These are phyloP conservation scores for Suillus variegatus DNA, from an alignment of 768 basidiomycete species.

Conservation along the genomic window DNA sequence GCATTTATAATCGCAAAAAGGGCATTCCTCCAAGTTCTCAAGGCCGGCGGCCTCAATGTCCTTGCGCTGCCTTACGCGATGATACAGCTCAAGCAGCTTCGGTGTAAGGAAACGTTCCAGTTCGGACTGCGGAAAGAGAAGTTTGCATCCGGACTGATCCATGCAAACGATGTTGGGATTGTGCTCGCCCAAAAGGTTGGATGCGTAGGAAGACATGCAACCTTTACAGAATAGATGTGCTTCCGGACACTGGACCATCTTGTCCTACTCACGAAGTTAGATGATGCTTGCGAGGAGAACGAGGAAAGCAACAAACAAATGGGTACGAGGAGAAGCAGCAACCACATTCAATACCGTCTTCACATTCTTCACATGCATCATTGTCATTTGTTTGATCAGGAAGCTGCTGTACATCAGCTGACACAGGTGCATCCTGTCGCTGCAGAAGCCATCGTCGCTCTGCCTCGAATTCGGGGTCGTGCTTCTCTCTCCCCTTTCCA, in stretches of 20 bases:
- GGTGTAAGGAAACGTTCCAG: constrained; percentile 64
- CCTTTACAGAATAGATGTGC: constrained; percentile 82
- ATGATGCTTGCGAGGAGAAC: background rate
- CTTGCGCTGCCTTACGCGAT: constrained; percentile 73
- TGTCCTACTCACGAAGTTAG: constrained; percentile 47
- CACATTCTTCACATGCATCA: constrained; percentile 45
- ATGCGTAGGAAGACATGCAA: constrained; percentile 71
- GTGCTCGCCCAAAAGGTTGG: constrained; percentile 64
- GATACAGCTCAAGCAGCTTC: constrained; percentile 70
- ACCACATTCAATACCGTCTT: constrained; percentile 78
- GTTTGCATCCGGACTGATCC: constrained; percentile 74
- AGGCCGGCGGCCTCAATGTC: constrained; percentile 79
- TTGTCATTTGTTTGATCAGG: constrained; percentile 39
- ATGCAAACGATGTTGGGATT: constrained; percentile 73
- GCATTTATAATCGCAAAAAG: constrained; percentile 85
- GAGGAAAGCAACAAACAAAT: constrained; percentile 47
- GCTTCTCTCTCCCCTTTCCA: constrained; percentile 41
- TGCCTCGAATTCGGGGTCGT: constrained; percentile 45
- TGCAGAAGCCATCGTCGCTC: constrained; percentile 51
- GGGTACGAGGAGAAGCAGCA: constrained; percentile 80
- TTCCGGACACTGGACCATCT: constrained; percentile 89
- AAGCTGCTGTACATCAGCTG: constrained; percentile 26
- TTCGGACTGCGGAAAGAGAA: constrained; percentile 68
- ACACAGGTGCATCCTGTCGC: background rate
- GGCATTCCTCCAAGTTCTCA: constrained; percentile 85